A percentile compares a stretch with the other conserved stretches of the same genome.
Conservation (phyloP, 345 rosid genomes). For the Physaria fendleri region DNA sequence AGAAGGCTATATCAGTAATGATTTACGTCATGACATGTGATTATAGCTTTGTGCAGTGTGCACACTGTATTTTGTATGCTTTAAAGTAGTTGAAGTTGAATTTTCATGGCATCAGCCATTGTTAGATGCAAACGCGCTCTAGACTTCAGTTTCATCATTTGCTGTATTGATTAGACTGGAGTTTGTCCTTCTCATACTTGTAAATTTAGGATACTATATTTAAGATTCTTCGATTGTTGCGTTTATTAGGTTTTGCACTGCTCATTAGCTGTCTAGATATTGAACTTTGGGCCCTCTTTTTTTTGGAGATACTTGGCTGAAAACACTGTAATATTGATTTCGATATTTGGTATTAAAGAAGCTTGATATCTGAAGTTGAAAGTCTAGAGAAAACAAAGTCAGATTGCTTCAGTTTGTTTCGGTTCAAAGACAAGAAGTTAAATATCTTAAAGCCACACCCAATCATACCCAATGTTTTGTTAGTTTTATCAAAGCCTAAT, state of each 20-base stretch:
- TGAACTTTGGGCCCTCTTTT: background rate
- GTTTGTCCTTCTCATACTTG: too few species aligned
- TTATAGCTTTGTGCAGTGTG: background rate
- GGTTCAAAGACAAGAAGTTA: too few species aligned
- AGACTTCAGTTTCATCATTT: background rate
- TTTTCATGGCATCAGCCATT: background rate
- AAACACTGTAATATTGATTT: background rate
- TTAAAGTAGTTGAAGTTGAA: background rate
- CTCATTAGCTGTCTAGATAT: slow-evolving; percentile 4
- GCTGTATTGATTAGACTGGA: background rate
- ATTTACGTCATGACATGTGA: background rate
- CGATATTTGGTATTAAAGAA: background rate
- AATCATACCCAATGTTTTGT: too few species aligned
- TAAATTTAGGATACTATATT: background rate
- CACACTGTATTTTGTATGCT: background rate
- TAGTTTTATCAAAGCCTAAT: too few species aligned
- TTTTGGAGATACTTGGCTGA: background rate
- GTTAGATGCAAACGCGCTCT: background rate
- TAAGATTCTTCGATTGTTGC: background rate
- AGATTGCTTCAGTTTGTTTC: too few species aligned
- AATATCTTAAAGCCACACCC: too few species aligned
- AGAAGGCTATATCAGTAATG: background rate
- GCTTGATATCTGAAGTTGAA: too few species aligned
- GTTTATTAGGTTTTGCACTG: background rate
- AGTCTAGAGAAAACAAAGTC: too few species aligned